A percentile compares a stretch with the other conserved stretches of the same genome.
These are phyloP conservation scores for Parmelia sp. DNA, from an alignment of 495 filamentous ascomycete genomes.

Conservation along the genomic window DNA sequence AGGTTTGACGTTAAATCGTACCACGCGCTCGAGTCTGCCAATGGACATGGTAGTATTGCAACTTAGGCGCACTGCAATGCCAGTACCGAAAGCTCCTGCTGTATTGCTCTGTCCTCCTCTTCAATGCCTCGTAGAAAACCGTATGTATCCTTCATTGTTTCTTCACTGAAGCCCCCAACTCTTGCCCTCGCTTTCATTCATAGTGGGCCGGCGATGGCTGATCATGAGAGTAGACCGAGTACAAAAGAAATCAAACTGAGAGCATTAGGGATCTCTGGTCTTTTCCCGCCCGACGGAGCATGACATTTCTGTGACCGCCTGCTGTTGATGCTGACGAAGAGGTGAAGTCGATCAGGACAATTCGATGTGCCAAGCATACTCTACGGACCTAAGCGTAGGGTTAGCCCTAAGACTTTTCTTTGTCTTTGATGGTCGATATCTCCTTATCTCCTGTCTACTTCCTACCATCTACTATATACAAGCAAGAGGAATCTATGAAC, in stretches of 20 bases:
- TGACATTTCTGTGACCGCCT: neutral
- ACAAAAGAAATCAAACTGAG: neutral
- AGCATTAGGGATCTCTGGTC: neutral
- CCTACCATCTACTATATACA: no score
- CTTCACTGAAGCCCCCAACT: neutral
- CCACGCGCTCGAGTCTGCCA: neutral
- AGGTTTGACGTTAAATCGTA: neutral
- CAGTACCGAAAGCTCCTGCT: neutral
- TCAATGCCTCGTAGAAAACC: neutral
- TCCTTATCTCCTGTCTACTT: no score
- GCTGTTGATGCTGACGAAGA: neutral
- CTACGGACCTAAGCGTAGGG: no score
- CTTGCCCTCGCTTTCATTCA: neutral
- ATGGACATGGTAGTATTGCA: neutral
- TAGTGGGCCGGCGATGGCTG: neutral
- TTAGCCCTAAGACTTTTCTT: neutral
- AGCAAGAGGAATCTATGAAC: no score
- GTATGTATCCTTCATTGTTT: no score
- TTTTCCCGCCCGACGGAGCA: neutral
- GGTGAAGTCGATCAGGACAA: neutral
- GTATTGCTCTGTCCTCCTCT: neutral
- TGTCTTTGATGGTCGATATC: no score
- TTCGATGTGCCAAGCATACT: neutral
- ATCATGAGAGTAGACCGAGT: neutral
- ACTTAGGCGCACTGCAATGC: neutral